These are phyloP conservation scores for Naganishia antarctica DNA, from an alignment of 768 basidiomycete species.

Conservation along the genomic window DNA sequence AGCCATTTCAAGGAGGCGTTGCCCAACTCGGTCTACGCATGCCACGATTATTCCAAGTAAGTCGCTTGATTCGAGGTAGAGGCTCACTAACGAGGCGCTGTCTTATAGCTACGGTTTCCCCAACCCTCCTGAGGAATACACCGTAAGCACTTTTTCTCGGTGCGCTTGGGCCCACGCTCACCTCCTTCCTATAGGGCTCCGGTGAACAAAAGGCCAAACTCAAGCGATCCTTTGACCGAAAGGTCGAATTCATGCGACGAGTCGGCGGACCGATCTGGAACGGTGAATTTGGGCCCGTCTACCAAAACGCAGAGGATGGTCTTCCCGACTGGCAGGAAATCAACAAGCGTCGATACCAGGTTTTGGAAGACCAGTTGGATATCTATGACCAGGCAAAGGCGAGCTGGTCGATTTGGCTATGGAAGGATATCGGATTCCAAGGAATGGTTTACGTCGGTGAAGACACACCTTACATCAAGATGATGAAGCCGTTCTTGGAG, in stretches of 20 bases:
- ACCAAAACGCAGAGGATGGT: slow-evolving; percentile 52
- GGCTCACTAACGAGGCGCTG: background rate
- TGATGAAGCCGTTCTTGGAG: slow-evolving; percentile 64
- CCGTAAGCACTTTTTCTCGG: background rate
- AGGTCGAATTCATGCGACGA: slow-evolving; percentile 69
- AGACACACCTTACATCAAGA: slow-evolving; percentile 66
- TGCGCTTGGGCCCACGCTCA: background rate
- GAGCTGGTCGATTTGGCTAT: slow-evolving; percentile 77
- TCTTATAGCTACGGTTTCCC: slow-evolving; percentile 63
- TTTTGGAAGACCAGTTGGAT: slow-evolving; percentile 67
- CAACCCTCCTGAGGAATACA: slow-evolving; percentile 57
- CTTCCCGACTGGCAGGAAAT: slow-evolving; percentile 61
- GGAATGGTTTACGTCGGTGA: slow-evolving; percentile 73
- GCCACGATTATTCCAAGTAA: slow-evolving; percentile 70
- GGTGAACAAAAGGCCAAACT: slow-evolving; percentile 55
- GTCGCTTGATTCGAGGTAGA: slow-evolving; percentile 19
- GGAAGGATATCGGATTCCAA: slow-evolving; percentile 63
- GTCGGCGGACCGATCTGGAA: slow-evolving; percentile 49
- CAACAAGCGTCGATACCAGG: slow-evolving; percentile 62
- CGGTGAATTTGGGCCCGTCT: slow-evolving; percentile 80
- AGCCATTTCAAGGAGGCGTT: slow-evolving; percentile 56
- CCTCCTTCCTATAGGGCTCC: background rate
- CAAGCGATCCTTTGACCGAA: slow-evolving; percentile 63
- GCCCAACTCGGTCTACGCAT: slow-evolving; percentile 69
- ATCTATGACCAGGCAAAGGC: slow-evolving; percentile 62